phyloP scores from a whole-genome alignment of 352 stramenopile species.

The Plasmopara muralis region DNA sequence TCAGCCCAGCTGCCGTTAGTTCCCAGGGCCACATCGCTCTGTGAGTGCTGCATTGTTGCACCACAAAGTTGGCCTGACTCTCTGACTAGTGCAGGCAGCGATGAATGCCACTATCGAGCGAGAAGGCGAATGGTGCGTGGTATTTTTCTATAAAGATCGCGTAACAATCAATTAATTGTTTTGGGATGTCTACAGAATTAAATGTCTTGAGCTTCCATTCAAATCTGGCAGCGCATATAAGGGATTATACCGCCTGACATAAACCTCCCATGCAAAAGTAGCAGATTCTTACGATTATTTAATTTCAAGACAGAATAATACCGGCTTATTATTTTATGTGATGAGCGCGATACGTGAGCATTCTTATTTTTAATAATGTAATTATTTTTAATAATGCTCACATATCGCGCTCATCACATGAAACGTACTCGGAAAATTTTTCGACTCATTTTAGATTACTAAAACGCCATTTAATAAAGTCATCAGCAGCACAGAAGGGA shows the following conservation, averaged over 20 bases:
- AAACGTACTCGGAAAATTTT: no score
- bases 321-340: no score
- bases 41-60: slow-evolving; percentile 53
- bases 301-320: no score
- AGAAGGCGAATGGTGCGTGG: slow-evolving; percentile 19
- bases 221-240: slow-evolving; percentile 14
- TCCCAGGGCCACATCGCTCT: slow-evolving; percentile 60
- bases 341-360: no score
- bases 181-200: slow-evolving; percentile 1
- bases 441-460: no score
- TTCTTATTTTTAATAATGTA: no score
- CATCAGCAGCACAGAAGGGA: no score
- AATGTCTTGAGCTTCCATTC: slow-evolving; percentile 6
- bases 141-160: slow-evolving; percentile 22
- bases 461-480: no score
- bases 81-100: background rate
- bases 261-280: background rate
- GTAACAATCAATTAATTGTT: slow-evolving; percentile 13
- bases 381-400: no score
- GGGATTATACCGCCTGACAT: slow-evolving; percentile 2
- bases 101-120: slow-evolving; percentile 3
- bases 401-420: no score
- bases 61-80: no score
- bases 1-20: slow-evolving; percentile 61
- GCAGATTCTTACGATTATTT: no score